Conservation (phyloP, 208 protist genomes). For the Tritrichomonas musculus region DNA sequence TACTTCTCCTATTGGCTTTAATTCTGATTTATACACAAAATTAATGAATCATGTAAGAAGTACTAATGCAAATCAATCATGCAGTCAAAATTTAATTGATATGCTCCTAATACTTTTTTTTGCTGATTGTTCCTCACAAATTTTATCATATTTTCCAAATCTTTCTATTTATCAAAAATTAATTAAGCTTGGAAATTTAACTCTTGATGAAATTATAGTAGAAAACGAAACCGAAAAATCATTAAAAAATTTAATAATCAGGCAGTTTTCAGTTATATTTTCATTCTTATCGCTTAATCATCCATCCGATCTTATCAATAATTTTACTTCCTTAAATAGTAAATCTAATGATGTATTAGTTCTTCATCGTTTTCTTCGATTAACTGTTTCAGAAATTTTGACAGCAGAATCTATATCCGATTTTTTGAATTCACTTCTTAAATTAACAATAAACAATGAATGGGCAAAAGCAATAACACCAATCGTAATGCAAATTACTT, state of each 20-base stretch:
- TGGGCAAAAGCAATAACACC: neutral
- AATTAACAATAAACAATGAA: too few relatives aligned
- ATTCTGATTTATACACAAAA: too few relatives aligned
- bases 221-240: neutral
- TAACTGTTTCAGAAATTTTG: neutral
- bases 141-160: neutral
- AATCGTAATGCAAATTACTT: neutral
- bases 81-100: too few relatives aligned
- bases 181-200: neutral
- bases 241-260: neutral
- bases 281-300: neutral
- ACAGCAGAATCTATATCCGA: neutral
- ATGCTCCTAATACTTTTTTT: neutral
- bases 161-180: neutral
- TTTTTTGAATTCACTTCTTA: too few relatives aligned
- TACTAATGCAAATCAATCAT: too few relatives aligned
- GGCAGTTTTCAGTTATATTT: slow-evolving; percentile 11
- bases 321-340: neutral
- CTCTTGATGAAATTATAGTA: neutral
- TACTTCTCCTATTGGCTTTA: too few relatives aligned
- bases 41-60: too few relatives aligned
- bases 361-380: neutral
- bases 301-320: neutral
- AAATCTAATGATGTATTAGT: neutral
- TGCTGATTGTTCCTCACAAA: neutral